Conservation (phyloP, 2,329 filamentous ascomycete genomes). For the Aspergillus sp. region DNA sequence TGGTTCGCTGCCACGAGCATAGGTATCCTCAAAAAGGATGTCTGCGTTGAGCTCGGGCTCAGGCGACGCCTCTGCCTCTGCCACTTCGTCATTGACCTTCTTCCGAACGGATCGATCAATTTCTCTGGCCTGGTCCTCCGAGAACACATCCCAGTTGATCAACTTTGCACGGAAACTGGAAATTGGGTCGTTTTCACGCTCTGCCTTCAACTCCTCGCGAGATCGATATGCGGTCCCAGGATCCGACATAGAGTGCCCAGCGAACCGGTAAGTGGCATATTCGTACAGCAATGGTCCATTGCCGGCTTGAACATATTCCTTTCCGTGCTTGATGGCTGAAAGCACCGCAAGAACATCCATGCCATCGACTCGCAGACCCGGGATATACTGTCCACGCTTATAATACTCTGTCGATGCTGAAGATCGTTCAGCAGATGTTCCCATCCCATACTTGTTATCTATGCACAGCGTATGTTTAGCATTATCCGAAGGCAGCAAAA, state of each 20-base stretch:
- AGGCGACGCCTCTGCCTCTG: constrained; percentile 81
- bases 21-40: constrained; percentile 92
- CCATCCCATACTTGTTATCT: constrained; percentile 99
- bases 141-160: constrained; percentile 83
- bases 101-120: constrained; percentile 88
- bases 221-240: constrained; percentile 97
- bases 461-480: constrained; percentile 3
- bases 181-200: constrained; percentile 90
- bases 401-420: constrained; percentile 97
- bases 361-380: constrained; percentile 95
- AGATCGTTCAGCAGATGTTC: constrained; percentile 85
- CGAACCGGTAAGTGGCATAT: constrained; percentile 97
- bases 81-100: constrained; percentile 83
- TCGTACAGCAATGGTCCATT: constrained; percentile 92
- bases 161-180: constrained; percentile 94
- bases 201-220: constrained; percentile 96
- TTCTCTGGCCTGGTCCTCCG: constrained; percentile 87
- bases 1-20: constrained; percentile 80
- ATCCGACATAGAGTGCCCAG: constrained; percentile 98
- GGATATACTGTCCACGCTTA: constrained; percentile 98
- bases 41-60: constrained; percentile 71
- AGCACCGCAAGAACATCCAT: constrained; percentile 98
- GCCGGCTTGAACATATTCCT: constrained; percentile 74
- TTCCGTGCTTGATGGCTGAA: constrained; percentile 86
- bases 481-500: neutral